A percentile compares a stretch with the other conserved stretches of the same genome.
Evolutionary conservation across 306 rosid genomes (phyloP).

Genomic region (Quercus bicolor): DNA sequence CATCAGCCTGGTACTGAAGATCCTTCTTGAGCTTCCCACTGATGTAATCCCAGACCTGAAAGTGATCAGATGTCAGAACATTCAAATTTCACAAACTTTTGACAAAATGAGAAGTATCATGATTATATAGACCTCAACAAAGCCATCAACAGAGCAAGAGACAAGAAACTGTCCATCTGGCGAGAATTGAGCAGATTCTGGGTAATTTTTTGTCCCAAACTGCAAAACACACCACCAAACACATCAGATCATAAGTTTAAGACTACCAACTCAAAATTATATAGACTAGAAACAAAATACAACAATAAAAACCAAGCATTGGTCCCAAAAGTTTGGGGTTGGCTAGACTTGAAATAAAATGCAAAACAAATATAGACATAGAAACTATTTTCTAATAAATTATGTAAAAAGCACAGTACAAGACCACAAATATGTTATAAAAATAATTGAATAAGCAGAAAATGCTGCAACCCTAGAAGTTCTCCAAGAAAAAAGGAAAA

Average conservation of each 20-base stretch:
- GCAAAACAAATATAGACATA: background rate
- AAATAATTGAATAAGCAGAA: background rate
- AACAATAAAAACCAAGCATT: background rate
- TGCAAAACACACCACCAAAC: conserved; percentile 28
- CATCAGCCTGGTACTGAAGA: conserved; percentile 99
- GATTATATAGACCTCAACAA: conserved; percentile 71
- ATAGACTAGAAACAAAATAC: background rate
- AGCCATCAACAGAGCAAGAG: conserved; percentile 93
- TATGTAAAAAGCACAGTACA: background rate
- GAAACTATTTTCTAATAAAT: too few species aligned
- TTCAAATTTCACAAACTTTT: conserved; percentile 4
- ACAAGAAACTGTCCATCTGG: conserved; percentile 99
- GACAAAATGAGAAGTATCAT: conserved; percentile 7
- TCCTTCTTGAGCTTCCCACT: conserved; percentile 99
- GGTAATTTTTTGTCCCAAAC: conserved; percentile 97
- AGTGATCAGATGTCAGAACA: conserved; percentile 16
- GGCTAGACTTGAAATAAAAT: background rate
- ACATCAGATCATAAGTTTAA: conserved; percentile 11
- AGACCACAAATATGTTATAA: background rate
- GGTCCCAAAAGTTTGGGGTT: background rate
- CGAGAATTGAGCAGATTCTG: conserved; percentile 93
- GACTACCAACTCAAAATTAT: background rate
- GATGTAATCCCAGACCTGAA: conserved; percentile 91
- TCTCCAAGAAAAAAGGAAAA: too few species aligned
- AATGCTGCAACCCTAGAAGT: too few species aligned